Evolutionary conservation across 306 rosid genomes (phyloP), one percentile per base, ranked within the genome.

Genomic region (Cyamopsis tetragonoloba): DNA sequence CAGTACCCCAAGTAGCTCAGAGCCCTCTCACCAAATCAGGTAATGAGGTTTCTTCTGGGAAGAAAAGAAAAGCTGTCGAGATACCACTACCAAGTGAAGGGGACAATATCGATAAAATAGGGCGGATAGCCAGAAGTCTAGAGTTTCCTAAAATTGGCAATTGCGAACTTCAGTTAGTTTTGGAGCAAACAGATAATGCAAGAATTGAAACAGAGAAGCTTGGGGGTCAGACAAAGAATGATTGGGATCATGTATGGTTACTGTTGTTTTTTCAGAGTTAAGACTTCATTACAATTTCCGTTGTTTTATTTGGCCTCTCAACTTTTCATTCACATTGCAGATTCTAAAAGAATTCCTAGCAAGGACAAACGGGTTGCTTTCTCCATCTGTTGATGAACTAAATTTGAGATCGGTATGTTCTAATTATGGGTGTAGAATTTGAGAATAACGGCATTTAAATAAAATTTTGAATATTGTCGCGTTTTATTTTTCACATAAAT

Each of bases 181-280:
- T 43, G 4, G 74, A 63, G 68, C 79, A 62, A 59, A 43, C 80
- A 32, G 49, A 59, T 75, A 47, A 43, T 72, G 50, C 47, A 48
- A 18, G 64, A 61, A 41, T 46, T 30, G 85, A 66, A 76, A 72
- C 59, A 75, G 80, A 74, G 46, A 83, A 76, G 68, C 51, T 53
- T 62, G 86, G 76, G 31, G 72, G 48, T 63, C 82, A 68, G 70
- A 62, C 30, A 19, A 26, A 56, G 81, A 77, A 79, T 75, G 65
- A 81, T 62, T 85, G 84, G 87, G 73, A 74, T 60, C 84, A 82
- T 76, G 98, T 92, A 85, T 47, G 95, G 62, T 68, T 62, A 67
- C 48, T 69, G 31, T 63, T 70, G 63, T 70, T 22, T 43, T 39
- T 47, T n/a, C 38, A 44, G 41, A 41, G n/a, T n/a, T n/a, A n/a